phyloP scores from a whole-genome alignment of 768 basidiomycete genomes.

The Boletus rubescentipes region DNA sequence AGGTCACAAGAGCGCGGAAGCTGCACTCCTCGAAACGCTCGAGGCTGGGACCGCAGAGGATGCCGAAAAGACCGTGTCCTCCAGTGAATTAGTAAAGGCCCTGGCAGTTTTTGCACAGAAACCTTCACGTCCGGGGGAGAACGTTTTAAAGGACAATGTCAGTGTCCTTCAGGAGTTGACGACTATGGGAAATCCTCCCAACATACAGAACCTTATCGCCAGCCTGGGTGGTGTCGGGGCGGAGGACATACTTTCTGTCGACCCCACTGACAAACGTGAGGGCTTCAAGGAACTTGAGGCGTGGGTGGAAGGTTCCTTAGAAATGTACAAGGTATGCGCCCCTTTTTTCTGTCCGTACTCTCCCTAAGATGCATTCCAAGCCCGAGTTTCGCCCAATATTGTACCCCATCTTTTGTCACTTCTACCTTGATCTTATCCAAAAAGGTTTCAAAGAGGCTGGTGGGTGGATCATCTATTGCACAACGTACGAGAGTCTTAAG shows the following conservation, averaged over 20 bases:
- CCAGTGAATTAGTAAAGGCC: constrained; percentile 54
- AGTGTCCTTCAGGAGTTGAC: constrained; percentile 68
- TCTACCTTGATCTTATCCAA: constrained; percentile 92
- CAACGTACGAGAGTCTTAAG: constrained; percentile 1
- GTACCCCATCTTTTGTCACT: constrained; percentile 96
- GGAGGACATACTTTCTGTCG: constrained; percentile 76
- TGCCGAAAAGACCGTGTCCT: constrained; percentile 39
- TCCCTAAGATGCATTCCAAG: constrained; percentile 41
- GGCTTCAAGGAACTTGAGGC: constrained; percentile 83
- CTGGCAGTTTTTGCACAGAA: constrained; percentile 72
- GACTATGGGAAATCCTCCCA: constrained; percentile 66
- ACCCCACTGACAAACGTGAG: constrained; percentile 83
- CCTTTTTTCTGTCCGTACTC: neutral
- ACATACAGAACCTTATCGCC: constrained; percentile 72
- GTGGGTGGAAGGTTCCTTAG: constrained; percentile 88
- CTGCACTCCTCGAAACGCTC: constrained; percentile 41
- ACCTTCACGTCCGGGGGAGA: constrained; percentile 64
- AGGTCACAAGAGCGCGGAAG: constrained; percentile 46
- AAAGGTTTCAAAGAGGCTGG: constrained; percentile 90
- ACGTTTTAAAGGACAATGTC: constrained; percentile 63
- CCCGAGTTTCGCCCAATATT: constrained; percentile 92
- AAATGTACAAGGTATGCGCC: constrained; percentile 79
- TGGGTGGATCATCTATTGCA: constrained; percentile 34
- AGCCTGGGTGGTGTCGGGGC: constrained; percentile 79
- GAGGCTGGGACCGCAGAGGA: constrained; percentile 35